Evolutionary conservation across 1,139 yeast genomes (phyloP).

Genomic region (Yamadazyma sp.): DNA sequence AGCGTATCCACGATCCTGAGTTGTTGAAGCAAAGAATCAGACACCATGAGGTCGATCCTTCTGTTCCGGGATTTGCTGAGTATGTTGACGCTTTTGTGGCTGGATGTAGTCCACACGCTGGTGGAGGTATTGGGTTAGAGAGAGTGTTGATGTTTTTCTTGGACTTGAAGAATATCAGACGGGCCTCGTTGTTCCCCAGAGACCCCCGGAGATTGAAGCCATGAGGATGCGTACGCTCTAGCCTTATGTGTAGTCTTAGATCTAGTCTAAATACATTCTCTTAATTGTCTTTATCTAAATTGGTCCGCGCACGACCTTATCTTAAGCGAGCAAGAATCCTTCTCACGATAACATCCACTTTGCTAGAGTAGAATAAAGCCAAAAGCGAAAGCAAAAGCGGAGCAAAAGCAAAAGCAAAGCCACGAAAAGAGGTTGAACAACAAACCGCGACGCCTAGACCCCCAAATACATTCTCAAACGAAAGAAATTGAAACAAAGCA

Average conservation of each 20-base stretch:
- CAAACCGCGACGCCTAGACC: too few relatives aligned
- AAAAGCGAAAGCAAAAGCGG: too few relatives aligned
- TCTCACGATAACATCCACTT: too few relatives aligned
- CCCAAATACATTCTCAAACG: too few relatives aligned
- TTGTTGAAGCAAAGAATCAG: conserved; percentile 79
- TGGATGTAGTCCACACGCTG: conserved; percentile 99
- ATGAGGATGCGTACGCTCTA: too few relatives aligned
- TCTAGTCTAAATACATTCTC: too few relatives aligned
- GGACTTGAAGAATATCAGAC: conserved; percentile 93
- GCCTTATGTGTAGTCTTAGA: too few relatives aligned
- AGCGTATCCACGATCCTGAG: conserved; percentile 93
- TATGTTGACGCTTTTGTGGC: conserved; percentile 89
- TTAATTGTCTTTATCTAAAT: not conserved
- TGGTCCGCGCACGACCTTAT: not conserved
- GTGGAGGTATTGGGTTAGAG: conserved; percentile 99
- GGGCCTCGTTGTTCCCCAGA: conserved; percentile 98
- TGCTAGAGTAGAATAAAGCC: too few relatives aligned
- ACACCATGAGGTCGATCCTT: conserved; percentile 80
- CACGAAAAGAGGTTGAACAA: too few relatives aligned
- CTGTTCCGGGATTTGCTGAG: conserved; percentile 78
- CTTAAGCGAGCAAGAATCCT: too few relatives aligned
- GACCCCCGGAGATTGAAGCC: conserved; percentile 96
- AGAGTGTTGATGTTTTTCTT: conserved; percentile 98
- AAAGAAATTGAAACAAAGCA: not conserved
- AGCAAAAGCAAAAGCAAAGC: too few relatives aligned